These are phyloP conservation scores for Microdochium nivale DNA, from an alignment of 2,329 filamentous ascomycete species.

Conservation along the genomic window DNA sequence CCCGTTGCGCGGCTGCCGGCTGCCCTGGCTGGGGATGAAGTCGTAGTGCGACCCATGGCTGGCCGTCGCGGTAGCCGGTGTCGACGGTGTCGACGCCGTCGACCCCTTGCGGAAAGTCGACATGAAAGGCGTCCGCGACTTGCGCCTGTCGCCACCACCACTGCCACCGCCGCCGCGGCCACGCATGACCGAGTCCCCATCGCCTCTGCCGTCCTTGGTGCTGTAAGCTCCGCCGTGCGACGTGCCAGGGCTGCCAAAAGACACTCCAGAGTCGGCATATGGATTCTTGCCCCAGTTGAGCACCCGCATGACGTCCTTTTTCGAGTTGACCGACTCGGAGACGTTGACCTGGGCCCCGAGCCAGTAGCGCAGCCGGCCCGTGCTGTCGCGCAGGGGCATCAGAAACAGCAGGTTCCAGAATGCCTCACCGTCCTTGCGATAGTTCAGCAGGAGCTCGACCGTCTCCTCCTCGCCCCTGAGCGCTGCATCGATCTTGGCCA, in stretches of 20 bases:
- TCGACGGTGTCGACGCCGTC: constrained; percentile 1
- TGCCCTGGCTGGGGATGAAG: neutral
- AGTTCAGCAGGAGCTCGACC: constrained; percentile 42
- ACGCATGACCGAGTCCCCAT: neutral
- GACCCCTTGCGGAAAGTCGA: constrained; percentile 2
- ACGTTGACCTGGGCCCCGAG: constrained; percentile 50
- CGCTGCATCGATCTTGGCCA: constrained; percentile 25
- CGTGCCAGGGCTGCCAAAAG: neutral
- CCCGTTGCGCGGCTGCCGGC: constrained; percentile 3
- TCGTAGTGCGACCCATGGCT: constrained; percentile 1
- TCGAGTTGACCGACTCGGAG: constrained; percentile 40
- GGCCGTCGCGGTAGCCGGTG: neutral
- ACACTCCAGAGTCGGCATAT: constrained; percentile 16
- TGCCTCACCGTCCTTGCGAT: constrained; percentile 38
- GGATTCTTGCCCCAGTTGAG: constrained; percentile 29
- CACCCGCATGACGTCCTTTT: constrained; percentile 40
- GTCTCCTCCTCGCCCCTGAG: constrained; percentile 18
- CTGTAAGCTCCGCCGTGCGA: neutral
- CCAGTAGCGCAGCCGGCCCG: constrained; percentile 40
- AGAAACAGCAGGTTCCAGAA: constrained; percentile 51
- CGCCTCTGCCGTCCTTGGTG: neutral
- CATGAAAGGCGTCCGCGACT: neutral
- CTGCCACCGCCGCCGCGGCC: no score
- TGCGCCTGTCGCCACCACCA: constrained; percentile 3
- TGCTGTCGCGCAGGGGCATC: constrained; percentile 38